Evolutionary conservation across 495 filamentous ascomycete genomes (phyloP).

Genomic region (Neurospora sp.): DNA sequence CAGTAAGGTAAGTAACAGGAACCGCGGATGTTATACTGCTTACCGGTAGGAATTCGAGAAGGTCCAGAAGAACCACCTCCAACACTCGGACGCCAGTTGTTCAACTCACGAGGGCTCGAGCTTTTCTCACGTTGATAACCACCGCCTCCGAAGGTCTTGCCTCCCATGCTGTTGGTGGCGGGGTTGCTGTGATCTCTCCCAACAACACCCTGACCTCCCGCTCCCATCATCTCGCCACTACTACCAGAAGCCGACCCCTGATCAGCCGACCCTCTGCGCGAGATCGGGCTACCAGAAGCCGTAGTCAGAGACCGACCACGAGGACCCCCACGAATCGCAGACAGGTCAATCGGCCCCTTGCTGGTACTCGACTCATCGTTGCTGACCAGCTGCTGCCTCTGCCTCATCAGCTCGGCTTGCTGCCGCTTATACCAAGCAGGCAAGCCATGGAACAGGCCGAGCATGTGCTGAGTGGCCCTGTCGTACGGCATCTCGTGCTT

Average conservation of each 20-base stretch:
- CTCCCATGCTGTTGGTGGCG: background rate
- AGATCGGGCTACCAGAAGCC: background rate
- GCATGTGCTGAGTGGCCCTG: constrained; percentile 41
- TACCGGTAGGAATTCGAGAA: background rate
- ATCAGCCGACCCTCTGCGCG: background rate
- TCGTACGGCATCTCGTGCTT: constrained; percentile 79
- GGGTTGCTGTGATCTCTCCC: background rate
- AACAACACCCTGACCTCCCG: background rate
- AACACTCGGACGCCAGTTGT: background rate
- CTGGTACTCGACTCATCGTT: background rate
- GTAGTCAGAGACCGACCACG: background rate
- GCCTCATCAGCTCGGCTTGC: constrained; percentile 29
- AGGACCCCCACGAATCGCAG: background rate
- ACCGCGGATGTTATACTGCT: background rate
- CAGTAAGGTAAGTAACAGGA: background rate
- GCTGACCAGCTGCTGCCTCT: background rate
- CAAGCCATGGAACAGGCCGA: constrained; percentile 50
- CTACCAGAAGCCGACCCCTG: background rate
- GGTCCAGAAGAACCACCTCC: background rate
- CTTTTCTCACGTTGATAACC: background rate
- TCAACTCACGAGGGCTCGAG: background rate
- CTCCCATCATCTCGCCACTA: background rate
- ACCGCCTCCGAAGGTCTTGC: background rate
- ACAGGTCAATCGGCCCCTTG: background rate
- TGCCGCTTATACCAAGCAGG: constrained; percentile 43